A percentile compares a stretch with the other conserved stretches of the same genome.
Conservation (phyloP, 345 rosid species). For the Cardamine resedifolia region DNA sequence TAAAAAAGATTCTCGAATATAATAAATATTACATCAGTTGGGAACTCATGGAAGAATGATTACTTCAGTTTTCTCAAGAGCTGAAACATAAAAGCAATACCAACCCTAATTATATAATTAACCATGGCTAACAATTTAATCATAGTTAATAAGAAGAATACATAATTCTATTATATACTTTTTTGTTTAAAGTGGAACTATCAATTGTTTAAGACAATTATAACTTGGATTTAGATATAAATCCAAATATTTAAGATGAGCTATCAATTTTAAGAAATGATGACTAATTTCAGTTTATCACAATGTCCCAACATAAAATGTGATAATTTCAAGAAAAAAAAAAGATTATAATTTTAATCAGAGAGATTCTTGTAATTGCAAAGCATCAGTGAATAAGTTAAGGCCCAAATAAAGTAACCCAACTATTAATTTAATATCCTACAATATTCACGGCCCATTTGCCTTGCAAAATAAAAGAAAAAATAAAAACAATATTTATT, state of each 20-base stretch:
- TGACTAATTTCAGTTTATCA: background rate
- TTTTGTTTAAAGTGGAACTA: background rate
- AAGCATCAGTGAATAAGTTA: background rate
- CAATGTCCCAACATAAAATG: background rate
- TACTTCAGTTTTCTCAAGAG: background rate
- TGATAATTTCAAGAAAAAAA: background rate
- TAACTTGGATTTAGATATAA: background rate
- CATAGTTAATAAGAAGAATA: background rate
- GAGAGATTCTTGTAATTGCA: background rate
- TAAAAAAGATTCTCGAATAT: background rate
- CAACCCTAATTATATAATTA: background rate
- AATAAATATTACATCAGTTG: background rate
- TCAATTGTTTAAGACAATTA: background rate
- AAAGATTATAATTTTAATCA: too few relatives aligned
- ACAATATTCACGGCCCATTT: slow-evolving; percentile 7
- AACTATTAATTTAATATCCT: background rate
- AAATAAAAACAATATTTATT: background rate
- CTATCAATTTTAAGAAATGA: background rate
- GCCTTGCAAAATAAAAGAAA: background rate
- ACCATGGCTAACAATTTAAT: background rate
- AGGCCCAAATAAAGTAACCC: background rate
- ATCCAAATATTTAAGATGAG: background rate
- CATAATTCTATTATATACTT: background rate
- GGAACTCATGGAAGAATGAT: background rate
- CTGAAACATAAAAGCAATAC: background rate